Conservation (phyloP, 495 filamentous ascomycete genomes). For the Aspergillus conjunctus region DNA sequence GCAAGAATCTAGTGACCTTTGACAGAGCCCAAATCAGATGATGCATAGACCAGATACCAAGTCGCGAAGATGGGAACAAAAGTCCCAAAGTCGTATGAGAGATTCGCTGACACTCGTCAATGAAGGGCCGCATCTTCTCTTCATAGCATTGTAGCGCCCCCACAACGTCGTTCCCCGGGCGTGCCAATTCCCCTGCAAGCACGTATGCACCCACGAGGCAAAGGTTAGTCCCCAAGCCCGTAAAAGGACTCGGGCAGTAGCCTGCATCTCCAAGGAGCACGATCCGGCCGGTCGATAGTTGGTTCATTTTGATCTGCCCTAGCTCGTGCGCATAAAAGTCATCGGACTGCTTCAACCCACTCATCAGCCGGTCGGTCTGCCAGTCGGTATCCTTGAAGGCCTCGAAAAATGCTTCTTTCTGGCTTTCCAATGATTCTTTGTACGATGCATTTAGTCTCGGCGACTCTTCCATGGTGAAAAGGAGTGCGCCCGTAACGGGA, state of each 20-base stretch:
- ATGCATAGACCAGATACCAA: too few species aligned
- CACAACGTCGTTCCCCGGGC: slow-evolving; percentile 22
- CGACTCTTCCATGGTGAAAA: slow-evolving; percentile 25
- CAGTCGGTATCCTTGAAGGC: slow-evolving; percentile 49
- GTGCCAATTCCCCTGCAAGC: slow-evolving; percentile 54
- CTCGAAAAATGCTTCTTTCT: slow-evolving; percentile 31
- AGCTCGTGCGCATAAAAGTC: slow-evolving; percentile 53
- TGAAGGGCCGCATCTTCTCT: slow-evolving; percentile 30
- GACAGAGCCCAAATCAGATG: too few species aligned
- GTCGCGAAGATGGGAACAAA: too few species aligned
- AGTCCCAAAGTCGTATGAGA: too few species aligned
- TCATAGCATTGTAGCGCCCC: slow-evolving; percentile 35
- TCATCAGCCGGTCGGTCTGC: slow-evolving; percentile 42
- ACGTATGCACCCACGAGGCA: slow-evolving; percentile 54
- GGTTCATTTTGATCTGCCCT: slow-evolving; percentile 43
- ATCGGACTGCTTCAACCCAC: slow-evolving; percentile 41
- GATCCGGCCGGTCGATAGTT: slow-evolving; percentile 51
- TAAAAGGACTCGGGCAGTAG: slow-evolving; percentile 50
- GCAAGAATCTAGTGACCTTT: too few species aligned
- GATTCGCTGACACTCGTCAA: too few species aligned
- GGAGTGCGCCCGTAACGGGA: slow-evolving; percentile 28
- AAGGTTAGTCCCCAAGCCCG: slow-evolving; percentile 52
- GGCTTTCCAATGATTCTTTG: slow-evolving; percentile 24
- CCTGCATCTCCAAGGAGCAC: slow-evolving; percentile 60
- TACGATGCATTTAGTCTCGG: slow-evolving; percentile 23